phyloP scores from a whole-genome alignment of 73 alveolate species.

The Paramecium sonneborni region DNA sequence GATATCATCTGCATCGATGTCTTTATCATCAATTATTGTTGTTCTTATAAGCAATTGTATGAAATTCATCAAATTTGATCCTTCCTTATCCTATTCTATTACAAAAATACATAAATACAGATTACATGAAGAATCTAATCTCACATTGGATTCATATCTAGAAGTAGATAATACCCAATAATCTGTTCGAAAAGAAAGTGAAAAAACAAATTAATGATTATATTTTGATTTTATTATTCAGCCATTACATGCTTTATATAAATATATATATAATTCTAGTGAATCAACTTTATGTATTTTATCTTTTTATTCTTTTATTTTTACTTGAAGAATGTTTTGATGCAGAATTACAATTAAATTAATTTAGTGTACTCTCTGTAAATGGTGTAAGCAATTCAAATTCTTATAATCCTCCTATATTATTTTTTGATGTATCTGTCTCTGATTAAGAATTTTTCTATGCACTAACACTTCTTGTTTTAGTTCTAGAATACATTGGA shows the following conservation, averaged over 20 bases:
- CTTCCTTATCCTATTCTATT: not conserved
- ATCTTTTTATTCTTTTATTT: not conserved
- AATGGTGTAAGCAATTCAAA: not conserved
- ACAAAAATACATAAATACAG: not conserved
- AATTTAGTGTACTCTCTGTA: not conserved
- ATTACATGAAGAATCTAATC: not conserved
- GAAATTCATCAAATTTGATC: conserved; percentile 51
- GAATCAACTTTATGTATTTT: not conserved
- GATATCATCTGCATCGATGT: conserved; percentile 61
- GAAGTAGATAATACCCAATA: not conserved
- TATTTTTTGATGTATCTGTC: not conserved
- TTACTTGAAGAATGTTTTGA: not conserved
- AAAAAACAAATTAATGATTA: not conserved
- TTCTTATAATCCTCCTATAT: not conserved
- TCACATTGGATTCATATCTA: not conserved
- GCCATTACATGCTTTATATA: not conserved
- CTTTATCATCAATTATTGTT: conserved; percentile 56
- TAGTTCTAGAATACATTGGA: not conserved
- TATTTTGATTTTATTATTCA: not conserved
- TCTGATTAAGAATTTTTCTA: not conserved
- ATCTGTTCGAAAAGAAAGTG: not conserved
- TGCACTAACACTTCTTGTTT: conserved; percentile 2
- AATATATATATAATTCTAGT: not conserved
- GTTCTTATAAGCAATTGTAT: conserved; percentile 58
- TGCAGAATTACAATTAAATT: not conserved